Conservation (phyloP, 768 basidiomycete genomes). For the Rossbeevera mucosa region DNA sequence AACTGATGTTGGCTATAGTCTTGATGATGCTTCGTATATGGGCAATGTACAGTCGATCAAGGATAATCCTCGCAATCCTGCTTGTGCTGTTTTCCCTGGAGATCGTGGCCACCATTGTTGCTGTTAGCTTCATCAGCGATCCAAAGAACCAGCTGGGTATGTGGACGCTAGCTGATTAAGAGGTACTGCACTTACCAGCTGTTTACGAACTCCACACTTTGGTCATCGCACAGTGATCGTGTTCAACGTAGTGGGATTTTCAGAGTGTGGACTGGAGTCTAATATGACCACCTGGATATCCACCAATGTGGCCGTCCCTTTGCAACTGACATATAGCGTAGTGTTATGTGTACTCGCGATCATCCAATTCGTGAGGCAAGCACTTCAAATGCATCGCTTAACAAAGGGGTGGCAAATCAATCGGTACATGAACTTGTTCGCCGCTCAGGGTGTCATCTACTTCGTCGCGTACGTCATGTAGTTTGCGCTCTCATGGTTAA, state of each 20-base stretch:
- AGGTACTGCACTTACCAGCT: not conserved
- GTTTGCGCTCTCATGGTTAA: not conserved
- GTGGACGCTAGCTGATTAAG: not conserved
- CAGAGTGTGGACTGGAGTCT: not conserved
- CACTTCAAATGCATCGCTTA: not conserved
- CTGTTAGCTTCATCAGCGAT: not conserved
- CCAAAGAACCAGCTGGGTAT: not conserved
- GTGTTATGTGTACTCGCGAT: not conserved
- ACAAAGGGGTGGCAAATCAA: not conserved
- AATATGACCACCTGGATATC: not conserved
- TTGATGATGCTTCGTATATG: not conserved
- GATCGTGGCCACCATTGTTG: not conserved
- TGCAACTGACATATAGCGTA: not conserved
- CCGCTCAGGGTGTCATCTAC: not conserved
- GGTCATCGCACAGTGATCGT: not conserved
- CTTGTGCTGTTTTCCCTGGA: not conserved
- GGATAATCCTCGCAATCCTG: not conserved
- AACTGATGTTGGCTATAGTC: not conserved
- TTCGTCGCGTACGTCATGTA: not conserved
- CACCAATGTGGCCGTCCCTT: not conserved
- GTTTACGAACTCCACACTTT: not conserved
- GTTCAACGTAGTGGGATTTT: not conserved
- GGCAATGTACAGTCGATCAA: not conserved
- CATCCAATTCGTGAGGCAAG: not conserved
- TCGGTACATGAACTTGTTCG: not conserved